Conservation (phyloP, 352 stramenopile genomes). For the Phytophthora cactorum region DNA sequence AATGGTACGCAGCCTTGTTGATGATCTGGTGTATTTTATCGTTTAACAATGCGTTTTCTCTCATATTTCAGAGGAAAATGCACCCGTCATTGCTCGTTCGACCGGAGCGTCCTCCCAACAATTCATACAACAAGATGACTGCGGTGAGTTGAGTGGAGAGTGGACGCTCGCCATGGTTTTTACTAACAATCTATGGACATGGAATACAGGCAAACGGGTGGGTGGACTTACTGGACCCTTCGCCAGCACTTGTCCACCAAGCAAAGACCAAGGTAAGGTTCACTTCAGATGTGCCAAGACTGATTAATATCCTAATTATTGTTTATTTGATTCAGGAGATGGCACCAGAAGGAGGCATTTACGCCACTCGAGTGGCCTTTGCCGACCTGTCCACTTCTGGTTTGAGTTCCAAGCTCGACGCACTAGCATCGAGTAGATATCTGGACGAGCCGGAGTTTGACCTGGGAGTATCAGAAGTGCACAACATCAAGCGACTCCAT, state of each 20-base stretch:
- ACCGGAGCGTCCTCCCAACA: conserved; percentile 73
- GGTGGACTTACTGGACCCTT: conserved; percentile 61
- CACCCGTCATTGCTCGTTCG: conserved; percentile 58
- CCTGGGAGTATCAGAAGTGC: conserved; percentile 14
- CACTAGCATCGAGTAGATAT: conserved; percentile 8
- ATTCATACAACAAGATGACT: conserved; percentile 79
- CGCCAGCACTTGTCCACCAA: conserved; percentile 25
- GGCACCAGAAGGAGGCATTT: conserved; percentile 4
- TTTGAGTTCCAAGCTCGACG: conserved; percentile 19
- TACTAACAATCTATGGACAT: not conserved
- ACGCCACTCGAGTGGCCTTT: conserved; percentile 29
- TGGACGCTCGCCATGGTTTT: no score
- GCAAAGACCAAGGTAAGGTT: conserved; percentile 29
- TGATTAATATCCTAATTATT: not conserved
- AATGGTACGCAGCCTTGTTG: conserved; percentile 44
- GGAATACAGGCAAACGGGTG: conserved; percentile 64
- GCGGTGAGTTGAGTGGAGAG: conserved; percentile 44
- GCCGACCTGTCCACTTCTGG: conserved; percentile 13
- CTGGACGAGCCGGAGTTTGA: conserved; percentile 22
- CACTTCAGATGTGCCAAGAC: not conserved
- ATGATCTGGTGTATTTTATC: not conserved
- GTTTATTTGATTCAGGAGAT: conserved; percentile 15
- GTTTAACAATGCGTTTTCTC: not conserved
- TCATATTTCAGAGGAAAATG: conserved; percentile 51
- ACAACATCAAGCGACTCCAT: conserved; percentile 41